Evolutionary conservation across 495 filamentous ascomycete genomes (phyloP).

Genomic region (Trichoderma orchidacearum): DNA sequence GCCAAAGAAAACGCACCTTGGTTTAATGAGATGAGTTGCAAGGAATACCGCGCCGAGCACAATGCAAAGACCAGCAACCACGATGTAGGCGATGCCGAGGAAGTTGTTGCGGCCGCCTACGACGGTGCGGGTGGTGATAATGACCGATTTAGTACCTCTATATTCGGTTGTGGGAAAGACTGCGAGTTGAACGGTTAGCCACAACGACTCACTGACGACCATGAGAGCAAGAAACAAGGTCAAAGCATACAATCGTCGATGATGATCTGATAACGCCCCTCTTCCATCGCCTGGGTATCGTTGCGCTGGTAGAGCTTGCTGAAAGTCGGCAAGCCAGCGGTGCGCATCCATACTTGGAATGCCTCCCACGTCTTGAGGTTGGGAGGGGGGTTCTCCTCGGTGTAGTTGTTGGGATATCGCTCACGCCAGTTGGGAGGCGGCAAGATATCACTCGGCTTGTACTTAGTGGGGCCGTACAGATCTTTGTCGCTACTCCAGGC

Average conservation of each 20-base stretch:
- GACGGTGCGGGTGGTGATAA: slow-evolving; percentile 85
- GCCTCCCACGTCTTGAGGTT: slow-evolving; percentile 57
- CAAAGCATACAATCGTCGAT: slow-evolving; percentile 12
- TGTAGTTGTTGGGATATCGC: slow-evolving; percentile 53
- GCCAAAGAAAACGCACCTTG: slow-evolving; percentile 41
- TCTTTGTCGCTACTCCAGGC: slow-evolving; percentile 74
- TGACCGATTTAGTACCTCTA: slow-evolving; percentile 84
- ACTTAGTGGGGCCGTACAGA: slow-evolving; percentile 56
- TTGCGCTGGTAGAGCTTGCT: slow-evolving; percentile 82
- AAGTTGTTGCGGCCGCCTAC: slow-evolving; percentile 95
- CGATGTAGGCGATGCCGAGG: slow-evolving; percentile 89
- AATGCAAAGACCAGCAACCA: slow-evolving; percentile 87
- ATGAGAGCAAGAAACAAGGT: too few relatives aligned
- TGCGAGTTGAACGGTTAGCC: slow-evolving; percentile 14
- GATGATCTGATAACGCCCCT: slow-evolving; percentile 49
- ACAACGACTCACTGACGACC: too few relatives aligned
- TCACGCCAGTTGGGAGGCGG: slow-evolving; percentile 78
- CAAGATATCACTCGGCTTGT: slow-evolving; percentile 43
- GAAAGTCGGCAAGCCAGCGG: slow-evolving; percentile 88
- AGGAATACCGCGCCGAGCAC: slow-evolving; percentile 80
- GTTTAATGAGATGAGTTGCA: slow-evolving; percentile 76
- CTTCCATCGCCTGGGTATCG: slow-evolving; percentile 49
- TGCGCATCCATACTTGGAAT: slow-evolving; percentile 98
- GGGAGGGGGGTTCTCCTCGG: slow-evolving; percentile 44
- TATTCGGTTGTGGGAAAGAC: slow-evolving; percentile 73